phyloP scores from a whole-genome alignment of 345 rosid species.

The Rhizophora mangle region DNA sequence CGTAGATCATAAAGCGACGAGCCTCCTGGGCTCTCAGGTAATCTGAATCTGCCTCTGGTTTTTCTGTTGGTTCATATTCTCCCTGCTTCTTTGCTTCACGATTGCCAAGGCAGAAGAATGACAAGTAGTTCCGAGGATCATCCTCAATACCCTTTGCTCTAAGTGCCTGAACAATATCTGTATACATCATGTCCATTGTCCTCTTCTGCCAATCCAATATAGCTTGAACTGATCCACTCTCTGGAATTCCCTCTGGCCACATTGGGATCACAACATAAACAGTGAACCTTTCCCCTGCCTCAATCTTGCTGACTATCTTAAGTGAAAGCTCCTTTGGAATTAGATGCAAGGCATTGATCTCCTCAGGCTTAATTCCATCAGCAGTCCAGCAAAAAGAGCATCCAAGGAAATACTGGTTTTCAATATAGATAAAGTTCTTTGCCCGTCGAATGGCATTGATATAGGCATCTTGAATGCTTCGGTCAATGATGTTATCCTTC shows the following conservation, averaged over 20 bases:
- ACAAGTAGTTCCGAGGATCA: slow-evolving; percentile 81
- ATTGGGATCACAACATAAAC: slow-evolving; percentile 90
- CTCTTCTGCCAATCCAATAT: slow-evolving; percentile 96
- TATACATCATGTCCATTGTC: slow-evolving; percentile 98
- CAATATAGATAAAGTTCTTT: slow-evolving; percentile 88
- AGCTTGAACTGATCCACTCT: slow-evolving; percentile 89
- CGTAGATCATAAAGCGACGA: slow-evolving; percentile 97
- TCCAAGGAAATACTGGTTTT: slow-evolving; percentile 96
- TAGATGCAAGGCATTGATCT: slow-evolving; percentile 74
- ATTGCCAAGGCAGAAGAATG: slow-evolving; percentile 95
- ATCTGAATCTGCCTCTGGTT: slow-evolving; percentile 84
- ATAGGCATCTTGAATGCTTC: slow-evolving; percentile 97
- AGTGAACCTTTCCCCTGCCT: slow-evolving; percentile 74
- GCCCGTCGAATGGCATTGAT: slow-evolving; percentile 92
- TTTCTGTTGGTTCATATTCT: slow-evolving; percentile 80
- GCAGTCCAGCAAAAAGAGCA: slow-evolving; percentile 84
- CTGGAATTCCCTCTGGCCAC: slow-evolving; percentile 99
- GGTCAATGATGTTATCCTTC: slow-evolving; percentile 88
- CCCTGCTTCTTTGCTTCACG: slow-evolving; percentile 83
- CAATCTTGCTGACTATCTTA: slow-evolving; percentile 91
- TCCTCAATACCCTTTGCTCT: slow-evolving; percentile 60
- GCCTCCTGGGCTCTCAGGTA: slow-evolving; percentile 86
- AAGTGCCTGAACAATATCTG: slow-evolving; percentile 71
- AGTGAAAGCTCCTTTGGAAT: slow-evolving; percentile 94
- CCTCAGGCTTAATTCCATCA: slow-evolving; percentile 85